Percentiles rank a stretch among this genome's conserved stretches.
Evolutionary conservation across 495 filamentous ascomycete genomes (phyloP).

Genomic region (Neurospora tetraspora): DNA sequence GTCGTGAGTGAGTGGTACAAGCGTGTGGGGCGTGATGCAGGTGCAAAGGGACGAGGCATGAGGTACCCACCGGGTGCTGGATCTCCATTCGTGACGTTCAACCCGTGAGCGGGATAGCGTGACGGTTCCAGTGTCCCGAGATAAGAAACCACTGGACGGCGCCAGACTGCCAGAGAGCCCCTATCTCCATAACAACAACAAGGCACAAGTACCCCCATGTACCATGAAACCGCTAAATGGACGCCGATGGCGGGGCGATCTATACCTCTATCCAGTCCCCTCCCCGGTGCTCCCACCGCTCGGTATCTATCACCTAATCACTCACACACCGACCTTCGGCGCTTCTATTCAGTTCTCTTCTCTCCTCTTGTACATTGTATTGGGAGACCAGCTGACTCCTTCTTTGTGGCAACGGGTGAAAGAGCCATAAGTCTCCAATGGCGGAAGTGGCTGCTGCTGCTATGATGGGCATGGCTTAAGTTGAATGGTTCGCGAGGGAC

Average conservation of each 20-base stretch:
- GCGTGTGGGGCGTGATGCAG: not conserved
- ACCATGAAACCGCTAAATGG: too few relatives aligned
- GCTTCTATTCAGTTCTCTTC: not conserved
- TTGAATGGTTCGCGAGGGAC: not conserved
- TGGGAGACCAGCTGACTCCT: not conserved
- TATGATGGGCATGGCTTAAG: not conserved
- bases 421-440: not conserved
- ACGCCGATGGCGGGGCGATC: not conserved
- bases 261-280: not conserved
- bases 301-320: not conserved
- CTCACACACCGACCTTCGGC: not conserved
- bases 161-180: not conserved
- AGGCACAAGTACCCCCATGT: not conserved
- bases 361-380: not conserved
- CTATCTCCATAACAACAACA: not conserved
- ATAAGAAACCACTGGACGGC: not conserved
- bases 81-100: too few relatives aligned
- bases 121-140: not conserved
- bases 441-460: not conserved
- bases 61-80: not conserved
- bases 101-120: not conserved
- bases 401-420: not conserved
- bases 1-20: not conserved
- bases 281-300: not conserved
- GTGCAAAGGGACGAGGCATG: not conserved